phyloP scores from a whole-genome alignment of 768 basidiomycete species.

The Hygrocybe coccinea region DNA sequence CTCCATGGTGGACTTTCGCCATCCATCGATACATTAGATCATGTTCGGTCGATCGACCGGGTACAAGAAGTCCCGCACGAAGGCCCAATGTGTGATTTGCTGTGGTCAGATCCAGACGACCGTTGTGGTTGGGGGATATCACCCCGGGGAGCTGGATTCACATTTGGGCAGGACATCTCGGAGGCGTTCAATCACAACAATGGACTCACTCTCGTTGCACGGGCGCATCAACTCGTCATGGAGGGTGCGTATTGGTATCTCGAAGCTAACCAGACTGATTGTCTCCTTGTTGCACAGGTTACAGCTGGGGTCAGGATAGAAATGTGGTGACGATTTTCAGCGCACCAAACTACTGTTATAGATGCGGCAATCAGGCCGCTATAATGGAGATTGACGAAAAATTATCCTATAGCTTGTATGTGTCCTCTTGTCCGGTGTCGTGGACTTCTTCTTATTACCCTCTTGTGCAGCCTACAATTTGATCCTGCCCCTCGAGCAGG shows the following conservation, averaged over 20 bases:
- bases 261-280: not conserved
- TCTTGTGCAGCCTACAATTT: slow-evolving; percentile 82
- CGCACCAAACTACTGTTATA: slow-evolving; percentile 99
- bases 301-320: slow-evolving; percentile 98
- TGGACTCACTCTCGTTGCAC: slow-evolving; percentile 89
- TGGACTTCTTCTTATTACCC: not conserved
- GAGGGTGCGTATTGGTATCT: slow-evolving; percentile 64
- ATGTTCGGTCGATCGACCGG: slow-evolving; percentile 96
- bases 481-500: slow-evolving; percentile 98
- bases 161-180: slow-evolving; percentile 98
- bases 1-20: slow-evolving; percentile 96
- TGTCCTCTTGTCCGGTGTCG: slow-evolving; percentile 17
- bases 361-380: slow-evolving; percentile 98
- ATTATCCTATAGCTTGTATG: slow-evolving; percentile 88
- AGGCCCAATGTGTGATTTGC: slow-evolving; percentile 98
- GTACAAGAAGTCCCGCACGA: slow-evolving; percentile 99
- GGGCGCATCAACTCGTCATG: slow-evolving; percentile 95
- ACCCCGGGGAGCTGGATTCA: slow-evolving; percentile 97
- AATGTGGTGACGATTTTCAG: slow-evolving; percentile 99
- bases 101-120: slow-evolving; percentile 99
- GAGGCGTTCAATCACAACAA: slow-evolving; percentile 99
- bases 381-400: slow-evolving; percentile 99
- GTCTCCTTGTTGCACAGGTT: slow-evolving; percentile 42
- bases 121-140: slow-evolving; percentile 99
- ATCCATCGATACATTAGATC: slow-evolving; percentile 99